phyloP scores from a whole-genome alignment of 345 rosid genomes.

The Bruguiera parviflora region DNA sequence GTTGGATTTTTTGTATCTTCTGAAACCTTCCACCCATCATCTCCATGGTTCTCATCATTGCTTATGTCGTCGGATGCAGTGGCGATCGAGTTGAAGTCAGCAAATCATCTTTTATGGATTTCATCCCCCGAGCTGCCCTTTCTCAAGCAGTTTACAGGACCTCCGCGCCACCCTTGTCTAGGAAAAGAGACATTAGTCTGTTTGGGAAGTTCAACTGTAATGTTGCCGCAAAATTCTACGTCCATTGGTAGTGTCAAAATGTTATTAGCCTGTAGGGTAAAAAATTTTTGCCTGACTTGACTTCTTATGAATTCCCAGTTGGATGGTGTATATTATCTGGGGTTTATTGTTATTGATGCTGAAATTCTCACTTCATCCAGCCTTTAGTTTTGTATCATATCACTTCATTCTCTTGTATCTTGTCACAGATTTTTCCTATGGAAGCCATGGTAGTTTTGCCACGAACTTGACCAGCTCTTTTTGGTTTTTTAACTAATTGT shows the following conservation, averaged over 20 bases:
- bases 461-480: background rate
- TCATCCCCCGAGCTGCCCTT: background rate
- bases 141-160: conserved; percentile 3
- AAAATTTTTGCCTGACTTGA: conserved; percentile 16
- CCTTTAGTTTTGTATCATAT: conserved; percentile 4
- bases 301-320: conserved; percentile 6
- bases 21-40: no score
- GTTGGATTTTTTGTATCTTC: no score
- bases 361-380: conserved; percentile 7
- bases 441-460: no score
- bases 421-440: no score
- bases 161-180: conserved; percentile 1
- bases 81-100: conserved; percentile 16
- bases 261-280: conserved; percentile 22
- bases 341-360: background rate
- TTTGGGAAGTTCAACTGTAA: conserved; percentile 7
- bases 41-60: no score
- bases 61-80: background rate
- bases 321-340: conserved; percentile 24
- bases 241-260: conserved; percentile 4
- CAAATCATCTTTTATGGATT: conserved; percentile 5
- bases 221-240: conserved; percentile 10
- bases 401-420: no score
- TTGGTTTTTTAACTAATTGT: background rate
- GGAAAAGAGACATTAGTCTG: conserved; percentile 1